Evolutionary conservation across 768 basidiomycete species (phyloP), one percentile per base, ranked within the genome.

Genomic region (Agrocybe chaxingu): DNA sequence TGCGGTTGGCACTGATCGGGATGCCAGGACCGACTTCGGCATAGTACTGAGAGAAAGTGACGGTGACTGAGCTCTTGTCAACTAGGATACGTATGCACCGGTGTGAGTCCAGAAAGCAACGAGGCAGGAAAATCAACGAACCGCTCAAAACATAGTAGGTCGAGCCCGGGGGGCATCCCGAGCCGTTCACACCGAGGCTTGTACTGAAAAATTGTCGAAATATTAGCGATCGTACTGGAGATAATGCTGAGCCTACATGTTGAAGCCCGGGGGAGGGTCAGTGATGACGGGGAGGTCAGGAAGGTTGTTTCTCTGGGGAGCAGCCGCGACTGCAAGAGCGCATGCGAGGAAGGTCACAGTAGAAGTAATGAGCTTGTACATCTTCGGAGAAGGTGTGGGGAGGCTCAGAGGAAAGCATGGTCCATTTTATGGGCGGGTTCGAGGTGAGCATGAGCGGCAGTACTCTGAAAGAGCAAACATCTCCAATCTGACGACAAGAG

Each of bases 11-110:
- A 45, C 52, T 53, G 45, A 60, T 57, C 11, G 58, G 47, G 40
- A 62, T 62, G 32, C 57, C 55, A 7, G 61, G 61, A 8, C 61
- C 61, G 30, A 56, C 59, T 52, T 62, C 57, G 48, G 61, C 59
- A 33, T 57, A 60, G 48, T 55, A 62, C 32, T 54, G 41, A 47
- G 58, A 60, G 55, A 62, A 58, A 34, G 55, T 62, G 35, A 63
- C 59, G 24, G 59, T 59, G 33, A 63, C 57, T 33, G 59, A 52
- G 10, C 56, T 53, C 40, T 56, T 56, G 12, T 56, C 59, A 19
- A 36, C 59, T 63, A 1, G 45, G 19, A 19, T 8, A 11, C n/a
- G 33, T 29, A 18, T 16, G 30, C n/a, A 29, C 8, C 16, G n/a
- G 31, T 41, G 30, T n/a, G n/a, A 16, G 12, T 16, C 3, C 19